Evolutionary conservation across 2,329 filamentous ascomycete species (phyloP), one percentile per base, ranked within the genome.

Genomic region (Penicillium sp.): DNA sequence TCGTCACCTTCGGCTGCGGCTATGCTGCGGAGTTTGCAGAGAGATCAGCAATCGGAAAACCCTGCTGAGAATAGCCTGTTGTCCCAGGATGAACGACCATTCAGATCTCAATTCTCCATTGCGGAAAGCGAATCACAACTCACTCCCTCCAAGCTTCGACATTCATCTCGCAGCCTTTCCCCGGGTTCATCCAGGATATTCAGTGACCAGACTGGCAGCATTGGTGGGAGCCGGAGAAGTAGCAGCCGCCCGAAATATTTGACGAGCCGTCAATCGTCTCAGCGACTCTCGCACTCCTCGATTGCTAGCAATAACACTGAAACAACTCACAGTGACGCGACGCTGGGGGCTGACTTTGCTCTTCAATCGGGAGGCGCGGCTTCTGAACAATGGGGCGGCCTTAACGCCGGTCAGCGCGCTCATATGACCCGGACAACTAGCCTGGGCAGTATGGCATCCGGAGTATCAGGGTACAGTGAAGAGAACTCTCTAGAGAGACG

Each of bases 381-480:
- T 4, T 88, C 91, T 1, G 81, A 71, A 26, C 72, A 71, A 38
- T 62, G 64, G 40, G 68, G 66, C 40, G 62, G 59, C 53, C 55
- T 68, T 24, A 70, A 73, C 19, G 47, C 64, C 22, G 66, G 64
- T 30, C 68, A 69, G 12, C 80, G 72, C 70, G 80, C 71, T 70
- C 80, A 75, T 2, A 81, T 96, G 58, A 88, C 89, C 22, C 85
- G 94, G 26, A 86, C 93, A 12, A 89, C 93, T 64, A 97, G 93
- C 78, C 85, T 97, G 62, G 93, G 93, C 24, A 97, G 94, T 75
- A 92, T 97, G 80, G 90, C 88, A 2, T 97, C 93, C 5, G 91
- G 90, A 0, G 80, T 88, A 33, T 86, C 85, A 24, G 82, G 80
- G 67, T 79, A 85, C 68, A 82, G 85, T 70, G 82, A 81, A 70